phyloP scores from a whole-genome alignment of 2,329 filamentous ascomycete genomes.

The Xylaria sp. region DNA sequence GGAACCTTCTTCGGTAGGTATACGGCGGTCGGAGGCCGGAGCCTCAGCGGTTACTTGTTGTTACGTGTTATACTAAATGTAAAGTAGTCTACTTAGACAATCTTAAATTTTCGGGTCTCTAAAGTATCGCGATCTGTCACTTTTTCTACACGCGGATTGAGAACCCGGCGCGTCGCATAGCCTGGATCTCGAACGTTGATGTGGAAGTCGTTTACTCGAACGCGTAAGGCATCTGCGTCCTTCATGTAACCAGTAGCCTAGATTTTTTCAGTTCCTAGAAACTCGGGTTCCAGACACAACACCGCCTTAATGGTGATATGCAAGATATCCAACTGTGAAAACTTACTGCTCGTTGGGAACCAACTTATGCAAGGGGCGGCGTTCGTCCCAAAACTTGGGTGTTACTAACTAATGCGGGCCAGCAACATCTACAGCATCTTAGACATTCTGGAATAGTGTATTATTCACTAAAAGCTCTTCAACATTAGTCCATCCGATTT shows the following conservation, averaged over 20 bases:
- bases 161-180: not conserved
- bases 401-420: not conserved
- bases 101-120: too few relatives aligned
- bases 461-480: not conserved
- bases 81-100: too few relatives aligned
- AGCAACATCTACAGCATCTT: too few relatives aligned
- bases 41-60: too few relatives aligned
- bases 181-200: not conserved
- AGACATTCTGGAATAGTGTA: too few relatives aligned
- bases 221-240: not conserved
- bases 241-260: not conserved
- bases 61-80: too few relatives aligned
- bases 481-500: not conserved
- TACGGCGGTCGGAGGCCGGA: too few relatives aligned
- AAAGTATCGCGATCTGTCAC: not conserved
- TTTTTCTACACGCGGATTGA: not conserved
- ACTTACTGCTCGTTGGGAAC: not conserved
- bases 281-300: not conserved
- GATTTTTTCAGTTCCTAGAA: not conserved
- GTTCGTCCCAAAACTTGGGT: not conserved
- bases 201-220: not conserved
- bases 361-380: not conserved
- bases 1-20: constrained; percentile 1
- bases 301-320: not conserved
- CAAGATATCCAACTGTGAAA: not conserved